A percentile compares a stretch with the other conserved stretches of the same genome.
Conservation (phyloP, 1,284 basidiomycete species). For the Cyathus olla region DNA sequence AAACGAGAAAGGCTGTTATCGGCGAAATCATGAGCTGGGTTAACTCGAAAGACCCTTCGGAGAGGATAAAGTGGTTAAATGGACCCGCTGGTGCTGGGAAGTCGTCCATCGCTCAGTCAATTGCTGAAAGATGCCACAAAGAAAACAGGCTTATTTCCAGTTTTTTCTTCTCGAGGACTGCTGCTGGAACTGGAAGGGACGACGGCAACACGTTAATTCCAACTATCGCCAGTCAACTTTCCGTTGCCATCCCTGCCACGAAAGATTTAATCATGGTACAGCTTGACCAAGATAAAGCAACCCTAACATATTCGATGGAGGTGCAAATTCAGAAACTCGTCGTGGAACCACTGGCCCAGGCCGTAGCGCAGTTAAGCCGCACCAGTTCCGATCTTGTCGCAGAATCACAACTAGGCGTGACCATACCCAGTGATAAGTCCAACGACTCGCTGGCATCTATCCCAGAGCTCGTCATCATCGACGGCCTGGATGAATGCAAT, state of each 20-base stretch:
- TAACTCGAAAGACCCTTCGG: neutral
- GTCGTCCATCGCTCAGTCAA: neutral
- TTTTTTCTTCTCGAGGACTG: conserved; percentile 2
- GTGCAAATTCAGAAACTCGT: neutral
- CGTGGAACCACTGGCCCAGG: neutral
- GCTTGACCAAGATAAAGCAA: neutral
- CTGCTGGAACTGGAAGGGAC: neutral
- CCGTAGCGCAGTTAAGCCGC: neutral
- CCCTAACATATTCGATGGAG: neutral
- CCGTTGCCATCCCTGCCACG: neutral
- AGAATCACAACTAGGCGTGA: neutral
- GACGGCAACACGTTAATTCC: neutral
- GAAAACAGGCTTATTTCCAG: neutral
- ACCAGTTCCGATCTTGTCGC: neutral
- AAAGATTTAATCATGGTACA: neutral
- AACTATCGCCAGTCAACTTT: neutral
- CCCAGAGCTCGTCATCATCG: neutral
- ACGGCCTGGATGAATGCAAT: conserved; percentile 3
- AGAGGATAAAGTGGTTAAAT: conserved; percentile 1
- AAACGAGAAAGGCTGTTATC: neutral
- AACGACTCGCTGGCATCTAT: too few relatives aligned
- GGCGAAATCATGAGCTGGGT: neutral
- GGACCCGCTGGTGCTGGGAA: conserved; percentile 4
- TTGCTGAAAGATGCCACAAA: neutral
- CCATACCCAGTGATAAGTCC: too few relatives aligned